Evolutionary conservation across 176 grass and related monocot genomes (phyloP), one percentile per base, ranked within the genome.

Genomic region (Panicum miliaceum): DNA sequence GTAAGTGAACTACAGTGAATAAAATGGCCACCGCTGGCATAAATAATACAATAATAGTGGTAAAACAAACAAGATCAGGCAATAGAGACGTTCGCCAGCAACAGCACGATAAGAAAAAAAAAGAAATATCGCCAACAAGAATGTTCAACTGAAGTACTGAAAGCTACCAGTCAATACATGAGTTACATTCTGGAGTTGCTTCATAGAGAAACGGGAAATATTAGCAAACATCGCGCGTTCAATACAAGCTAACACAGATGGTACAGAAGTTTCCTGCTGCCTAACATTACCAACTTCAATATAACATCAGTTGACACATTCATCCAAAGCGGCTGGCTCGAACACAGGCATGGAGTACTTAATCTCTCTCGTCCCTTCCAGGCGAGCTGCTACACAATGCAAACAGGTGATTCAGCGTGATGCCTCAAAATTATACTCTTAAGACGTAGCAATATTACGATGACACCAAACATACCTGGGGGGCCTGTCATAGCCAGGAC

Each of bases 401-500:
- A 88, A 88, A 72, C 64, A 81, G 46, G 65, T 23, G 48, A 52
- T 71, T 75, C 16, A 82, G 64, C 79, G 29, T 25, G 13, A 72
- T 3, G 19, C 18, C 71, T 82, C 65, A 53, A 16, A 3, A 1
- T 1, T 22, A 4, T 27, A 19, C 4, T n/a, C 19, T 56, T 43
- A 52, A 64, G 4, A 76, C 0, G 50, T 0, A 4, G 4, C 57
- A 58, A 23, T 26, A 60, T 12, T 26, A 26, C 8, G 5, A 32
- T 61, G 20, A 9, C 19, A 73, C 3, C 0, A 26, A 52, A 13
- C 22, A 32, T 48, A 46, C 84, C 84, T 90, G 61, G 61, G 78
- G 43, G 77, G 57, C 85, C 90, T 90, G 36, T 92, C 88, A 86
- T 90, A 88, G 32, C 67, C 73, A 53, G 90, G 90, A n/a, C 90